phyloP scores from a whole-genome alignment of 441 rosid genomes.

The Gossypium aridum region DNA sequence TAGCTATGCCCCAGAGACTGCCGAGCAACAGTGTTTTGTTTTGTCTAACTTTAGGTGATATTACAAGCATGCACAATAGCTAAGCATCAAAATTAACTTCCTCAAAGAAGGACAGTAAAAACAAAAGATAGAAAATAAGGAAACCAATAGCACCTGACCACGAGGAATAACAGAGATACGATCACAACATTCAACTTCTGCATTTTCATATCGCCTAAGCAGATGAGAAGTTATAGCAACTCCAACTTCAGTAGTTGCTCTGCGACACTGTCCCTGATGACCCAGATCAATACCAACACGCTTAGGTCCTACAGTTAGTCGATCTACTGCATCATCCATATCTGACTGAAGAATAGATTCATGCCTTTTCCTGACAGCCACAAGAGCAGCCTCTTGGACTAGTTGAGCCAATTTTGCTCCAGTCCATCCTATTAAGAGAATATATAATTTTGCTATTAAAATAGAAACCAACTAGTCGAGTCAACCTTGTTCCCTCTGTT shows the following conservation, averaged over 20 bases:
- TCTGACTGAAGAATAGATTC: conserved; percentile 67
- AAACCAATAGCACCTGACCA: conserved; percentile 54
- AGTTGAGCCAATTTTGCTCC: conserved; percentile 93
- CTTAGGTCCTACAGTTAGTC: conserved; percentile 90
- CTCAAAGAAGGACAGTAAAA: neutral
- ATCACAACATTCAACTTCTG: conserved; percentile 75
- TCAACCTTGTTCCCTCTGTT: conserved; percentile 78
- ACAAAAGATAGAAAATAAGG: conserved; percentile 20
- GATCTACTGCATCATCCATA: conserved; percentile 88
- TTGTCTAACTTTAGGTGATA: neutral
- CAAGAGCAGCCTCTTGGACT: conserved; percentile 93
- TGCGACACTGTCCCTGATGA: conserved; percentile 82
- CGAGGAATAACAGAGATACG: conserved; percentile 87
- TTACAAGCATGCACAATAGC: neutral
- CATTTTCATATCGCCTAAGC: conserved; percentile 66
- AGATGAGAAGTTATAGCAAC: conserved; percentile 84
- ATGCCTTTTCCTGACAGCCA: conserved; percentile 83
- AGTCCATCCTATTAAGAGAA: conserved; percentile 59
- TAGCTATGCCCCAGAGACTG: neutral
- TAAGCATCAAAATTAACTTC: neutral
- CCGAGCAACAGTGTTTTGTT: neutral
- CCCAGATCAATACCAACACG: conserved; percentile 70
- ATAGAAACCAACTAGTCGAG: conserved; percentile 36
- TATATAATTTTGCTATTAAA: neutral
- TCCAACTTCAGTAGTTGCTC: conserved; percentile 90